Conservation (phyloP, 768 basidiomycete species). For the Xerocomus brunneocitrinus region DNA sequence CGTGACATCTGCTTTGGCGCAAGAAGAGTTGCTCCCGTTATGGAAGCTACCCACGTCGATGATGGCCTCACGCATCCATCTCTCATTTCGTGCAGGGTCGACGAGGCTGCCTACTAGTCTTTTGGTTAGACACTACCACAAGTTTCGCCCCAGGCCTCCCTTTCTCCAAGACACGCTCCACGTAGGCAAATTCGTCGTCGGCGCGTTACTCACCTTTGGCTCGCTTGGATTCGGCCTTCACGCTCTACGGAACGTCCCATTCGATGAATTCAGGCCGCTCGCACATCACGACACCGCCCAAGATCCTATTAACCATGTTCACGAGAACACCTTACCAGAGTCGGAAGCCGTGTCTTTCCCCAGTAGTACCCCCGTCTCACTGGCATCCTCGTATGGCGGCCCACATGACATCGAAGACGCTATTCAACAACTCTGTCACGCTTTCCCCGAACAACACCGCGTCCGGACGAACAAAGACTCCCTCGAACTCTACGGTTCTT, state of each 20-base stretch:
- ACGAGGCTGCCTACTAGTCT: not conserved
- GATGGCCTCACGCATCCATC: not conserved
- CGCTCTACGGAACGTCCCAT: slow-evolving; percentile 4
- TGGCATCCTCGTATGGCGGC: slow-evolving; percentile 40
- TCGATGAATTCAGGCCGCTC: slow-evolving; percentile 6
- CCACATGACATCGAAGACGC: slow-evolving; percentile 44
- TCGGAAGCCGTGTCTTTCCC: not conserved
- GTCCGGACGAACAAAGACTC: slow-evolving; percentile 50
- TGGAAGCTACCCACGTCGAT: not conserved
- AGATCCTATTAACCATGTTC: not conserved
- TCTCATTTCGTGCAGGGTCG: not conserved
- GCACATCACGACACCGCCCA: not conserved
- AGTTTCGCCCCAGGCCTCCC: not conserved
- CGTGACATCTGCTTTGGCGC: slow-evolving; percentile 33
- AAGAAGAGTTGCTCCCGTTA: not conserved
- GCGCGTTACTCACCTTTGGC: slow-evolving; percentile 20
- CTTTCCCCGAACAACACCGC: slow-evolving; percentile 42
- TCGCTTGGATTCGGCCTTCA: slow-evolving; percentile 18
- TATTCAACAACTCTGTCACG: slow-evolving; percentile 46
- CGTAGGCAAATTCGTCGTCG: slow-evolving; percentile 12
- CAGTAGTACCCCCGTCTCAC: not conserved
- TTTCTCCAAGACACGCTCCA: slow-evolving; percentile 1
- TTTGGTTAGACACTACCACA: not conserved
- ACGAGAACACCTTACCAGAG: not conserved
- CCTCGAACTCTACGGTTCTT: slow-evolving; percentile 57